These are phyloP conservation scores for Amanita brunnescens DNA, from an alignment of 768 basidiomycete genomes.

Conservation along the genomic window DNA sequence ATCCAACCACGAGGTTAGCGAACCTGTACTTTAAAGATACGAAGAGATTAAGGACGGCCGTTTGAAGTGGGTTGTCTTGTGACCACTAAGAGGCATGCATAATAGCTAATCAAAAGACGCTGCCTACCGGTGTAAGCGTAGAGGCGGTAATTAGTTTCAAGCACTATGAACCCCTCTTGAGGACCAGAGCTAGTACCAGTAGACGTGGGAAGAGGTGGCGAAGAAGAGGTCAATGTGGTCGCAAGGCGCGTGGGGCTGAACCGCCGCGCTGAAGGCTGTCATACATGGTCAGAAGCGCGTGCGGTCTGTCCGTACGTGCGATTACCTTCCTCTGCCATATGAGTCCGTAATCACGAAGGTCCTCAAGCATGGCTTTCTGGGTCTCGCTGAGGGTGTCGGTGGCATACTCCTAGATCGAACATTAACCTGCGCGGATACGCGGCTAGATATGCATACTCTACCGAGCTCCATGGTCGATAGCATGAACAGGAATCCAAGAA, in stretches of 20 bases:
- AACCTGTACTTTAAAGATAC: slow-evolving; percentile 90
- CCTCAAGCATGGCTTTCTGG: slow-evolving; percentile 81
- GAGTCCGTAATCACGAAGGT: slow-evolving; percentile 91
- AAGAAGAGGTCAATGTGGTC: slow-evolving; percentile 89
- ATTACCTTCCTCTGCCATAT: slow-evolving; percentile 77
- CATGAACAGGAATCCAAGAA: slow-evolving; percentile 93
- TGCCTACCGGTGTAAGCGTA: slow-evolving; percentile 90
- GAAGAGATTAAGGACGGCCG: slow-evolving; percentile 91
- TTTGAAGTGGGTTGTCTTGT: slow-evolving; percentile 90
- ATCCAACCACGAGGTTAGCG: slow-evolving; percentile 93
- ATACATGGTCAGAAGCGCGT: slow-evolving; percentile 18
- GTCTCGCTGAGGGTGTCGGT: slow-evolving; percentile 71
- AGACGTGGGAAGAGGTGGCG: slow-evolving; percentile 66
- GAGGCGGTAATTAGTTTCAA: slow-evolving; percentile 97
- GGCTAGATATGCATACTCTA: slow-evolving; percentile 40
- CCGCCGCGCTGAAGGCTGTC: slow-evolving; percentile 60
- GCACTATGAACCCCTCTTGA: slow-evolving; percentile 84
- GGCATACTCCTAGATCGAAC: slow-evolving; percentile 68
- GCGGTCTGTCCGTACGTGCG: slow-evolving; percentile 13
- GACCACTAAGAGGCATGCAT: slow-evolving; percentile 13
- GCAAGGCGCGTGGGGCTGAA: slow-evolving; percentile 94
- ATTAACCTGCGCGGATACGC: slow-evolving; percentile 6
- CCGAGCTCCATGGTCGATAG: slow-evolving; percentile 95
- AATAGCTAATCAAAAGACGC: slow-evolving; percentile 16
- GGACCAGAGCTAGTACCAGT: slow-evolving; percentile 48